These are phyloP conservation scores for Eutypa lata DNA, from an alignment of 2,329 filamentous ascomycete genomes.

Conservation along the genomic window DNA sequence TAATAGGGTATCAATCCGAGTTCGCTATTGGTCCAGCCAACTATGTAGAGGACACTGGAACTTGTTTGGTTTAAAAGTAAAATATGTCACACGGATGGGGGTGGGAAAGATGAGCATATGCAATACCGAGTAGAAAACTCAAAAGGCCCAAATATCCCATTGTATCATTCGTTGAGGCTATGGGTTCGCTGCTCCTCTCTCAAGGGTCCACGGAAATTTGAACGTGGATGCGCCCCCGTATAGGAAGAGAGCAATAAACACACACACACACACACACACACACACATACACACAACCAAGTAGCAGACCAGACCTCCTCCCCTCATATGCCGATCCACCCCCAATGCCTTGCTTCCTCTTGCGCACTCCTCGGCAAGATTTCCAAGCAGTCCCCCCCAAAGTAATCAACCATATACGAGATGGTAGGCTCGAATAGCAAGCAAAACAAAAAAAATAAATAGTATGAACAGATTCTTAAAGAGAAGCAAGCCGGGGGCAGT, in stretches of 20 bases:
- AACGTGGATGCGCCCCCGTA: neutral
- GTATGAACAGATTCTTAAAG: neutral
- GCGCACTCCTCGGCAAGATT: too few species aligned
- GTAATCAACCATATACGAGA: neutral
- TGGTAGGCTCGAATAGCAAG: neutral
- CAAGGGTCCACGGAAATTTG: neutral
- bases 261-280: too few species aligned
- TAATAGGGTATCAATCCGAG: neutral
- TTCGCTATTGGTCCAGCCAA: neutral
- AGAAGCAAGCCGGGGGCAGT: neutral
- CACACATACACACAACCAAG: too few species aligned
- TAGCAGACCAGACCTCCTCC: too few species aligned
- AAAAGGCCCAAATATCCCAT: neutral
- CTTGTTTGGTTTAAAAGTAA: too few species aligned
- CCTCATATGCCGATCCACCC: neutral
- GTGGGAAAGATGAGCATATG: too few species aligned
- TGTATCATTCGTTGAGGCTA: neutral
- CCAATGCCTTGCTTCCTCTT: neutral
- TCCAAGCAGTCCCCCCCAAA: neutral
- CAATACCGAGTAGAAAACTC: neutral
- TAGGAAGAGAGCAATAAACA: neutral
- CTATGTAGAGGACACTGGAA: neutral
- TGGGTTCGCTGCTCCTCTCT: neutral
- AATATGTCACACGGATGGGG: too few species aligned
- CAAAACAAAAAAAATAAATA: too few species aligned